These are phyloP conservation scores for Pythium insidiosum DNA, from an alignment of 352 stramenopile species.

Conservation along the genomic window DNA sequence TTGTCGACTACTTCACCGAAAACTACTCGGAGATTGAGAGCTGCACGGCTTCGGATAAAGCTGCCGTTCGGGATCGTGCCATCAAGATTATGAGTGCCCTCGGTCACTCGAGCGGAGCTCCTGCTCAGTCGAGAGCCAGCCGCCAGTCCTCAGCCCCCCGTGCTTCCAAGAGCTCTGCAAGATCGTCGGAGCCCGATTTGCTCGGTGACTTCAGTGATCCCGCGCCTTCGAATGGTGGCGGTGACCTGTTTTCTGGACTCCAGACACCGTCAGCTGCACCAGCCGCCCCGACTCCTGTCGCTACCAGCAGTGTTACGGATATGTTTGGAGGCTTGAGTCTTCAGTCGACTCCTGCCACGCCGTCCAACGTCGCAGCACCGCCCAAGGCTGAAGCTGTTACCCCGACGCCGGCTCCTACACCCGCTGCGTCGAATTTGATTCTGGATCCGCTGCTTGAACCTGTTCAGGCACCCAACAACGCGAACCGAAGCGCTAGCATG, in stretches of 20 bases:
- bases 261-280: conserved; percentile 23
- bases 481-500: conserved; percentile 30
- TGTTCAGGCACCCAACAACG: conserved; percentile 14
- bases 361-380: not conserved
- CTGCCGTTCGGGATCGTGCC: conserved; percentile 63
- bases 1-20: conserved; percentile 80
- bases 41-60: conserved; percentile 71
- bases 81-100: conserved; percentile 64
- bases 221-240: conserved; percentile 18
- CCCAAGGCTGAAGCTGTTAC: not conserved
- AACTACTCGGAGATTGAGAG: conserved; percentile 68
- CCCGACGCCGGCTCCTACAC: conserved; percentile 1
- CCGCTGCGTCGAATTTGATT: conserved; percentile 35
- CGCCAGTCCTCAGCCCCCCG: conserved; percentile 7
- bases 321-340: conserved; percentile 78
- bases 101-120: conserved; percentile 29
- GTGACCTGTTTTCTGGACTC: conserved; percentile 52
- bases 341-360: conserved; percentile 19
- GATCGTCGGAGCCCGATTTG: conserved; percentile 44
- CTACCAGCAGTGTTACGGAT: conserved; percentile 15
- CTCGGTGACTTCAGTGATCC: conserved; percentile 61
- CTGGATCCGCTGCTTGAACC: conserved; percentile 68
- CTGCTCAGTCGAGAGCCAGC: conserved; percentile 12
- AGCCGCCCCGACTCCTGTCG: conserved; percentile 2
- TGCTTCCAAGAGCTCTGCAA: conserved; percentile 9